Evolutionary conservation across 768 basidiomycete genomes (phyloP), one percentile per base, ranked within the genome.

Genomic region (Erythrobasidium yunnanense): DNA sequence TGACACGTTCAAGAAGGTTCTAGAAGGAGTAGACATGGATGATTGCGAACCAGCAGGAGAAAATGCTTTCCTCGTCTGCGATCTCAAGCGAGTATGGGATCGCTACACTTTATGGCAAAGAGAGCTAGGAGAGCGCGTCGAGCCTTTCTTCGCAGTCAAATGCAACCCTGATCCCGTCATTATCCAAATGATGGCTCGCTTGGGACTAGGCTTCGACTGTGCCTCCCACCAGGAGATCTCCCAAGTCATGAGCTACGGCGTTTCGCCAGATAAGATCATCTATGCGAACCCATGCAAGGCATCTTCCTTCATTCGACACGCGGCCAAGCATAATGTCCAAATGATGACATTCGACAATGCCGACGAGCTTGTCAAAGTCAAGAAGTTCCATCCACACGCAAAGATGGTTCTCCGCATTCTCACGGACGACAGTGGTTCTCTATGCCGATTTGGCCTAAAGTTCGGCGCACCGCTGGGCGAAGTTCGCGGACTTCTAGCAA

Each of bases 251-350:
- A 78, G 78, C 11, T 77, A 91, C 2, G 73, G 72, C 34, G 82
- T 93, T 55, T 81, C 83, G 51, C 84, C 92, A 2, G 81, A 82
- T 58, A 83, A 86, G 66, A 87, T 99, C 80, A 89, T 97, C 74
- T 99, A 90, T 73, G 95, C 95, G 70, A 99, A 99, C 78, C 95
- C 95, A 0, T 97, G 95, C 85, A 99, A 99, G 78, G 88, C 95
- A 1, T 81, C 83, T 11, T 93, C 90, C 0, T 96, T 92, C 79
- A 82, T 99, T 72, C 87, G 91, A 53, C 83, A 84, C 71, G 88
- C 95, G 17, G 84, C 85, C 45, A 84, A 82, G 71, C 77, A 79
- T 32, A 85, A 87, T 22, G 92, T 97, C 56, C 82, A 89, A 74
- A 84, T 82, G 78, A 95, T 96, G 93, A 96, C 93, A 4, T 99